Base-by-base conservation (phyloP, 371 early-diverging fungal species). In the Mucor indicus region DNA sequence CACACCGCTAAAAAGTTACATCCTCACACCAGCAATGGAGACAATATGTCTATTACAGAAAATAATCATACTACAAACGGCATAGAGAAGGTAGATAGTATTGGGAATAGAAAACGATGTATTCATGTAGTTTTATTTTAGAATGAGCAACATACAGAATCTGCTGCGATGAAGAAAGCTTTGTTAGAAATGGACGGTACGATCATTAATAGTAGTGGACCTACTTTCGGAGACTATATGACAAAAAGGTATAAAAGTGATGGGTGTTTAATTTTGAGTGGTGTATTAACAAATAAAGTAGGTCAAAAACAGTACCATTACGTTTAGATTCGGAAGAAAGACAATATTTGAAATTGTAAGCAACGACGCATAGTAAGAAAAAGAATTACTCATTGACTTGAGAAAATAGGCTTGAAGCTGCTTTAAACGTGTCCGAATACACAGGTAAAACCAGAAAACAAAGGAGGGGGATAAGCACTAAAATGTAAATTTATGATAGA, bases 281-380 rank as follows among this genome's bases (percentile, higher is more conserved):
- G 21, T 7, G 12, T 8, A 22, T 39, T 22, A 29, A 16, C 27
- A 6, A 30, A 16, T 48, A 11, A 19, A 10, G 11, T 12, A 65
- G 78, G 13, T 75, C 95, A 44, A 92, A 92, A 69, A 92, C 73
- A 57, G 93, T 97, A 42, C 98, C 98, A 8, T 58, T 98, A 58
- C 87, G 98, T 29, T 71, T 98, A 57, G 83, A 87, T 44, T 62
- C 85, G 20, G 72, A 84, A 23, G 98, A 98, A 69, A 85, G 98
- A 50, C 94, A 91, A 55, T 81, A 77, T 37, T 69, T 98, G 51
- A 81, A 95, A 46, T 74, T 98, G 70, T 74, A 67, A 65, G 63
- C 20, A n/a, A 31, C 4, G 16, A 7, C 2, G 10, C 24, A 2
- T 6, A 16, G 8, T 11, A 29, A 21, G 15, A 23, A 27, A 36